These are phyloP conservation scores for Chrysoporthe puriensis DNA, from an alignment of 2,329 filamentous ascomycete species.

Conservation along the genomic window DNA sequence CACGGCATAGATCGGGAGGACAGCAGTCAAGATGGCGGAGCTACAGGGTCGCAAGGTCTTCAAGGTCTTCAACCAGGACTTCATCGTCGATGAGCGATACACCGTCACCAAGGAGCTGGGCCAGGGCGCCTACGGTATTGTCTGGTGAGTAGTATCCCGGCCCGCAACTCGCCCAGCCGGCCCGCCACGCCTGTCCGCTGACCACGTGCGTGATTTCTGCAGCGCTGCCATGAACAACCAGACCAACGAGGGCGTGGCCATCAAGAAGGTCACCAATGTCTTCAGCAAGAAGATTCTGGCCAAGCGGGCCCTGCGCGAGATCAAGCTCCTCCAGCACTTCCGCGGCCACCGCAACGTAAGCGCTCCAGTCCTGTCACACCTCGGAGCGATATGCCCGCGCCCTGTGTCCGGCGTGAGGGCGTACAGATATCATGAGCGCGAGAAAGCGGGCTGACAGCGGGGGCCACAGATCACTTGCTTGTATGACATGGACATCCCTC, in stretches of 20 bases:
- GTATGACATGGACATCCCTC: constrained; percentile 99
- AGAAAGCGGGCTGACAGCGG: constrained; percentile 11
- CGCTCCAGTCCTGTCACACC: constrained; percentile 28
- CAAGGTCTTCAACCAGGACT: constrained; percentile 99
- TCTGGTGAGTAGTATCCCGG: constrained; percentile 69
- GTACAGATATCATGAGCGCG: neutral
- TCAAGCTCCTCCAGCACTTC: constrained; percentile 98
- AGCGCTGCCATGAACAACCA: constrained; percentile 92
- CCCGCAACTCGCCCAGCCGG: neutral
- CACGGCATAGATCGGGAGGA: neutral
- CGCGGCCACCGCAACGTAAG: constrained; percentile 83
- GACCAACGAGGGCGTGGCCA: constrained; percentile 90
- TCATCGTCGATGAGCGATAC: constrained; percentile 97
- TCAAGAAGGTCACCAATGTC: constrained; percentile 99
- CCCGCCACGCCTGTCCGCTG: neutral
- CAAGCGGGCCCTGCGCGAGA: constrained; percentile 96
- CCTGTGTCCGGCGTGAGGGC: neutral
- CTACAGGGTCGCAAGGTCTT: constrained; percentile 77
- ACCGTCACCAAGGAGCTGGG: constrained; percentile 98
- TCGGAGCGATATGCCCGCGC: neutral
- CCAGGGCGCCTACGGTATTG: constrained; percentile 97
- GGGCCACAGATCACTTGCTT: constrained; percentile 85
- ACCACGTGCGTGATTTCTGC: constrained; percentile 27
- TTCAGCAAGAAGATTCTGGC: constrained; percentile 99
- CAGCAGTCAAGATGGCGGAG: constrained; percentile 38